phyloP scores from a whole-genome alignment of 805 yeast genomes.

The Pichia paraexigua region DNA sequence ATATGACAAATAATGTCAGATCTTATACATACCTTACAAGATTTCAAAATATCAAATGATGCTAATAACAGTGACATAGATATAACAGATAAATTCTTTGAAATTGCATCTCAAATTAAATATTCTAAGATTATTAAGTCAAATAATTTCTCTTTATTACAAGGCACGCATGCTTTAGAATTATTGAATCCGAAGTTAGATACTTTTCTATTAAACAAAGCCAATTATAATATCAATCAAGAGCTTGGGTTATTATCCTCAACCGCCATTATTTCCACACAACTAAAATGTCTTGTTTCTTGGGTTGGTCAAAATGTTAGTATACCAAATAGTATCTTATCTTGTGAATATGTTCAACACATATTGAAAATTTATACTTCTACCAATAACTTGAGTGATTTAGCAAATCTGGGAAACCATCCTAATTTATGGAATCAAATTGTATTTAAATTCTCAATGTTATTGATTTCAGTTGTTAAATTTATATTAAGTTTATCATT shows the following conservation, averaged over 20 bases:
- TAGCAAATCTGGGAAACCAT: neutral
- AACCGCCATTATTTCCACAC: slow-evolving; percentile 40
- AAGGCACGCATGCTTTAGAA: slow-evolving; percentile 86
- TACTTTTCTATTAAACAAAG: slow-evolving; percentile 54
- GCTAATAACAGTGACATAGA: slow-evolving; percentile 31
- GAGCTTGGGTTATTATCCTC: slow-evolving; percentile 33
- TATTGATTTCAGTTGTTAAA: slow-evolving; percentile 47
- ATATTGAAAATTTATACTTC: slow-evolving; percentile 4
- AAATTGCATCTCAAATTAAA: slow-evolving; percentile 22
- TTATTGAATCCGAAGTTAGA: slow-evolving; percentile 65
- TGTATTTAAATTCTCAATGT: slow-evolving; percentile 43
- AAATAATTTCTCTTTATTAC: slow-evolving; percentile 56
- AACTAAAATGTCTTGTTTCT: slow-evolving; percentile 47
- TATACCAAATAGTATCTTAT: slow-evolving; percentile 66
- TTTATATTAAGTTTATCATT: slow-evolving; percentile 38
- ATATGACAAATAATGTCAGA: slow-evolving; percentile 2
- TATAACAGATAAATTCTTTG: slow-evolving; percentile 46
- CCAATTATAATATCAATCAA: slow-evolving; percentile 36
- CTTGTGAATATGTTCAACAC: slow-evolving; percentile 53
- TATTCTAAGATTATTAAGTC: slow-evolving; percentile 53
- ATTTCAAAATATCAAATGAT: neutral
- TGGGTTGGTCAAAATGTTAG: slow-evolving; percentile 71
- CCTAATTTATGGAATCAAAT: slow-evolving; percentile 32
- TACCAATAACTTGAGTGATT: neutral
- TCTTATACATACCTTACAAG: neutral